Evolutionary conservation across 805 yeast species (phyloP).

Genomic region (Lachancea thermotolerans): DNA sequence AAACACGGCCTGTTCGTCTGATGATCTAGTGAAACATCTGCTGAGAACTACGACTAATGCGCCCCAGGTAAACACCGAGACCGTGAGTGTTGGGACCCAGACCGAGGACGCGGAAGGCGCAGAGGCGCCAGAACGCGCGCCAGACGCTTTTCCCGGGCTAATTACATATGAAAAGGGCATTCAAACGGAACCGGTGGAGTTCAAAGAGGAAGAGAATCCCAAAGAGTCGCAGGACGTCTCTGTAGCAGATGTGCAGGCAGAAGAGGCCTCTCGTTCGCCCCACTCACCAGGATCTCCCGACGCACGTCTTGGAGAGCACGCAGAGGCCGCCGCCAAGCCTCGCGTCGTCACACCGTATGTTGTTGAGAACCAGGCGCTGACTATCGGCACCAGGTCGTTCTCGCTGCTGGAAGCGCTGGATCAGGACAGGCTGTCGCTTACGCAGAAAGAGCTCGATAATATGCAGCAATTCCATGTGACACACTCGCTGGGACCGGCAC

Average conservation of each 20-base stretch:
- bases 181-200: slow-evolving; percentile 18
- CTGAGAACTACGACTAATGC: slow-evolving; percentile 4
- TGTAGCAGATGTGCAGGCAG: neutral
- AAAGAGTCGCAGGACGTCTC: neutral
- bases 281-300: neutral
- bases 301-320: neutral
- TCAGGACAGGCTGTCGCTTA: slow-evolving; percentile 1
- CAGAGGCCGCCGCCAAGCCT: neutral
- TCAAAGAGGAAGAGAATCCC: neutral
- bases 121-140: neutral
- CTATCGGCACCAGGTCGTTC: slow-evolving; percentile 10
- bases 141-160: slow-evolving; percentile 1
- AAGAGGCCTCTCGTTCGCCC: no score
- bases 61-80: slow-evolving; percentile 1
- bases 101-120: slow-evolving; percentile 13
- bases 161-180: slow-evolving; percentile 22
- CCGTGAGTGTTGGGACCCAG: slow-evolving; percentile 18
- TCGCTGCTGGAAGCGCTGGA: slow-evolving; percentile 12
- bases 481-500: slow-evolving; percentile 1
- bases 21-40: slow-evolving; percentile 10
- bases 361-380: slow-evolving; percentile 10
- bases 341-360: slow-evolving; percentile 7
- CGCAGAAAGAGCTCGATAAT: neutral
- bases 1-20: neutral
- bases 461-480: slow-evolving; percentile 1